Evolutionary conservation across 768 basidiomycete genomes (phyloP).

Genomic region (Phallus indusiatus): DNA sequence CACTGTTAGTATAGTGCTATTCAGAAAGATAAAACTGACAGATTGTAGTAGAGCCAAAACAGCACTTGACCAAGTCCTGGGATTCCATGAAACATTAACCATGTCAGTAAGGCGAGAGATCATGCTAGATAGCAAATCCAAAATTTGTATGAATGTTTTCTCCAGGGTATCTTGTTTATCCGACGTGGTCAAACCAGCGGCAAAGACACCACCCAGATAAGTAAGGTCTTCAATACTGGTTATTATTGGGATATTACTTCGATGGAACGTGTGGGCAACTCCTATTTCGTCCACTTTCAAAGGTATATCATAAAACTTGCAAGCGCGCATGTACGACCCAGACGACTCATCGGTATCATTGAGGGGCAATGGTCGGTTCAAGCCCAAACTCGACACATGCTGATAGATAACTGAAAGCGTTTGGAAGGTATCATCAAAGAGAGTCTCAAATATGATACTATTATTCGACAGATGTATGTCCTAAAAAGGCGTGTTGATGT

Average conservation of each 20-base stretch:
- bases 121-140: constrained; percentile 44
- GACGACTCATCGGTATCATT: constrained; percentile 15
- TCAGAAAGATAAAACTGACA: constrained; percentile 26
- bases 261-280: constrained; percentile 10
- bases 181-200: constrained; percentile 13
- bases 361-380: constrained; percentile 37
- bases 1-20: constrained; percentile 2
- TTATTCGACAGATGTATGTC: neutral
- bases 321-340: constrained; percentile 46
- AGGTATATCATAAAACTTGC: constrained; percentile 47
- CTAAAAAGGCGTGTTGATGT: neutral
- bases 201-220: constrained; percentile 37
- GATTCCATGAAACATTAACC: constrained; percentile 45
- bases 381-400: constrained; percentile 39
- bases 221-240: constrained; percentile 48
- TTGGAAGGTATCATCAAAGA: constrained; percentile 19
- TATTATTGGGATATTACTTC: constrained; percentile 40
- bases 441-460: neutral
- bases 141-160: constrained; percentile 31
- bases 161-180: neutral
- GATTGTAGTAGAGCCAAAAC: constrained; percentile 46
- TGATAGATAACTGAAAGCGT: constrained; percentile 46
- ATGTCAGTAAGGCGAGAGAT: constrained; percentile 32
- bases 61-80: constrained; percentile 49
- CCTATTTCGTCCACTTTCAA: constrained; percentile 14